These are phyloP conservation scores for Iberis pinnata DNA, from an alignment of 345 rosid genomes.

Conservation along the genomic window DNA sequence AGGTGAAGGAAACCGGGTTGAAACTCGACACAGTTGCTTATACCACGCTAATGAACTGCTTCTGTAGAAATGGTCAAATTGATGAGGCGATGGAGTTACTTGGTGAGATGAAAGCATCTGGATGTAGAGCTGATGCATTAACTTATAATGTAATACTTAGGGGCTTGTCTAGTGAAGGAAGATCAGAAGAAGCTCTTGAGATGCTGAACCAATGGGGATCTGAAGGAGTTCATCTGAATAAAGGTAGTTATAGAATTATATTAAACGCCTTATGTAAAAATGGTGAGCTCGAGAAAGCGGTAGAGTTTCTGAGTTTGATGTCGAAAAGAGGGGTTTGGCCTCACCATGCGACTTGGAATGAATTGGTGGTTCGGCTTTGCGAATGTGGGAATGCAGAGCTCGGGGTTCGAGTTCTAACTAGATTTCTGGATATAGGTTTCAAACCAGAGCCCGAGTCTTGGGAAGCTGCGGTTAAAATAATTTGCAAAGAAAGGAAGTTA, in stretches of 20 bases:
- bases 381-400: conserved; percentile 46
- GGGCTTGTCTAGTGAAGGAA: conserved; percentile 60
- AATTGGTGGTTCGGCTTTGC: conserved; percentile 52
- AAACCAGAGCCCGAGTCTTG: conserved; percentile 56
- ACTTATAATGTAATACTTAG: conserved; percentile 65
- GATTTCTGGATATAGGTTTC: conserved; percentile 51
- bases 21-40: conserved; percentile 63
- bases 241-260: conserved; percentile 75
- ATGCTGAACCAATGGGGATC: conserved; percentile 47
- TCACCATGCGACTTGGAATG: conserved; percentile 78
- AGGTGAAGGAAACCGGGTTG: conserved; percentile 54
- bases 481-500: conserved; percentile 69
- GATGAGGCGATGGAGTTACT: conserved; percentile 58
- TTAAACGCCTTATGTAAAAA: conserved; percentile 55
- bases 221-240: conserved; percentile 60
- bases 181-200: conserved; percentile 52
- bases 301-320: conserved; percentile 50
- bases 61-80: conserved; percentile 46
- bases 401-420: conserved; percentile 37
- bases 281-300: conserved; percentile 57
- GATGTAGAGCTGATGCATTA: conserved; percentile 64
- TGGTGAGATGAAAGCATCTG: conserved; percentile 54
- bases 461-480: conserved; percentile 47
- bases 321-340: conserved; percentile 53
- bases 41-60: conserved; percentile 66